Evolutionary conservation across 2,329 filamentous ascomycete species (phyloP).

Genomic region (Trichoderma citrinoviride): DNA sequence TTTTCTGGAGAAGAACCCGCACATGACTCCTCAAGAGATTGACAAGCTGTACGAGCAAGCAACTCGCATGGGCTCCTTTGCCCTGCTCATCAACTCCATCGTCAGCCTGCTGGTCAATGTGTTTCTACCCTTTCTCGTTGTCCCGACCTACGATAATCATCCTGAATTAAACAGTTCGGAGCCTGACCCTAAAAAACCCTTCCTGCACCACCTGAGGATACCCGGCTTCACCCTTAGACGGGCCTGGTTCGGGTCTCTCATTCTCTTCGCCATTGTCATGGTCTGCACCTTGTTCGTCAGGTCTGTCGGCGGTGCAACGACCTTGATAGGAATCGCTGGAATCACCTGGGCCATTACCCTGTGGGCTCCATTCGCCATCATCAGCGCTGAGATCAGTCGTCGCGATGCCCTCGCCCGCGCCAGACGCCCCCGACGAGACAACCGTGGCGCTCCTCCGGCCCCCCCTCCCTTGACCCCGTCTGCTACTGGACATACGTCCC

Average conservation of each 20-base stretch:
- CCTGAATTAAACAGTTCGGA: constrained; percentile 33
- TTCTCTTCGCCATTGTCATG: constrained; percentile 82
- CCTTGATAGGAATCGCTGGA: constrained; percentile 76
- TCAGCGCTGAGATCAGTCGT: constrained; percentile 85
- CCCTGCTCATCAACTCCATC: constrained; percentile 82
- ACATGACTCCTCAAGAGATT: constrained; percentile 73
- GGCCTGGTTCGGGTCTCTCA: constrained; percentile 79
- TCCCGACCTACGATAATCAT: constrained; percentile 67
- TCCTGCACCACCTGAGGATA: constrained; percentile 66
- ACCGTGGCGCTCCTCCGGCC: not conserved
- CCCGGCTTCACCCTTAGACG: constrained; percentile 82
- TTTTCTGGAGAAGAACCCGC: constrained; percentile 70
- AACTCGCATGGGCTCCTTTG: constrained; percentile 84
- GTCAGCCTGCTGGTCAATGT: constrained; percentile 80
- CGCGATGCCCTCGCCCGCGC: constrained; percentile 62
- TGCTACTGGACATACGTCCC: constrained; percentile 27
- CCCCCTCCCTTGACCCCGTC: not conserved
- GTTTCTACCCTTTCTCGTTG: constrained; percentile 79
- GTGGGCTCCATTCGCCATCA: constrained; percentile 95
- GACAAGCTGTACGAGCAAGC: constrained; percentile 79
- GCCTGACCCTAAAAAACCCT: constrained; percentile 37
- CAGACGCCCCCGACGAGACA: constrained; percentile 28
- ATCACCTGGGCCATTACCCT: constrained; percentile 90
- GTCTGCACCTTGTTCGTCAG: constrained; percentile 77
- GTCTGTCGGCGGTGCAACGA: constrained; percentile 68